Evolutionary conservation across 2,329 filamentous ascomycete species (phyloP).

Genomic region (Fusarium temperatum): DNA sequence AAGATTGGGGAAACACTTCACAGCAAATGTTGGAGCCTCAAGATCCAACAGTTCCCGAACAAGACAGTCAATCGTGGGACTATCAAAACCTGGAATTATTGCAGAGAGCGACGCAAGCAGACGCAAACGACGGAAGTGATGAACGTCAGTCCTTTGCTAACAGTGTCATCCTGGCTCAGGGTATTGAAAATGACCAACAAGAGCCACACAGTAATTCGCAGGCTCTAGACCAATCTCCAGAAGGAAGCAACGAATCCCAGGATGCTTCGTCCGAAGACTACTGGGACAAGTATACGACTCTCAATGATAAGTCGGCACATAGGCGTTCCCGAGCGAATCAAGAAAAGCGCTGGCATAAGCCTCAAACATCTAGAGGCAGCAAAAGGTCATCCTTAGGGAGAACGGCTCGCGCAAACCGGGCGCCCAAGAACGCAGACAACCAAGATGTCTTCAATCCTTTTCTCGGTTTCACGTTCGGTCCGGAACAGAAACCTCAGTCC

Average conservation of each 20-base stretch:
- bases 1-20: neutral
- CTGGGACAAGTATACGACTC: too few relatives aligned
- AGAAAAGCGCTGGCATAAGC: neutral
- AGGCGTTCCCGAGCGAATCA: neutral
- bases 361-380: neutral
- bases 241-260: neutral
- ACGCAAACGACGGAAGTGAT: neutral
- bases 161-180: neutral
- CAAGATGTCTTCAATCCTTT: constrained; percentile 31
- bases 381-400: neutral
- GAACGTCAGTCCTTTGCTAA: neutral
- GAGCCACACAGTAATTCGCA: neutral
- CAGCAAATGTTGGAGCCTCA: neutral
- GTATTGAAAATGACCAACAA: neutral
- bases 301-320: neutral
- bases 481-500: neutral
- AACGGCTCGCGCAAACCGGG: neutral
- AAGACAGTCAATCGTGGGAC: neutral
- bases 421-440: neutral
- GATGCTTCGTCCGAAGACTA: too few relatives aligned
- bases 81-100: neutral
- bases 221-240: neutral
- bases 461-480: constrained; percentile 7
- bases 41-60: neutral
- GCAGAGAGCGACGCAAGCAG: too few relatives aligned